A percentile compares a stretch with the other conserved stretches of the same genome.
Evolutionary conservation across 495 filamentous ascomycete species (phyloP).

Genomic region (Aspergillus campestris): DNA sequence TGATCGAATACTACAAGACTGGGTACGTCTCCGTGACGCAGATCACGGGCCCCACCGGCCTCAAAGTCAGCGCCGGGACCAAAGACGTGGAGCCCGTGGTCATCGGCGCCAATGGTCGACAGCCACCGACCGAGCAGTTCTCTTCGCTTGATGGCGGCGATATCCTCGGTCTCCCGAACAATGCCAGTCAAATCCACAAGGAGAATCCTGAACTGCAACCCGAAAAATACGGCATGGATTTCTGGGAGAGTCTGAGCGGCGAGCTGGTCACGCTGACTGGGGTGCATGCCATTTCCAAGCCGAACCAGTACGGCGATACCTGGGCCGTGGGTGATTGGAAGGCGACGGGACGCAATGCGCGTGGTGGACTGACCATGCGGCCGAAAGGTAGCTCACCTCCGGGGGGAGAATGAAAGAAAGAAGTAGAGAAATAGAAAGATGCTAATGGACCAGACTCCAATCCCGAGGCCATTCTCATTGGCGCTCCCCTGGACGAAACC

Average conservation of each 20-base stretch:
- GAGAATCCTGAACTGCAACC: constrained; percentile 47
- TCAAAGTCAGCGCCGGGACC: constrained; percentile 34
- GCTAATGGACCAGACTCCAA: constrained; percentile 39
- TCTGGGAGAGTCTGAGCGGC: constrained; percentile 54
- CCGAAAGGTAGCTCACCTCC: constrained; percentile 21
- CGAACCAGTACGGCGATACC: constrained; percentile 52
- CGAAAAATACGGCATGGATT: constrained; percentile 49
- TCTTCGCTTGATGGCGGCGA: constrained; percentile 41
- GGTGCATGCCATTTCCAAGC: constrained; percentile 37
- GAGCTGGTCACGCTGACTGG: constrained; percentile 46
- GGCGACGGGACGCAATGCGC: constrained; percentile 42
- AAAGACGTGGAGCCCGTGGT: constrained; percentile 41
- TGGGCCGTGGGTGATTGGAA: constrained; percentile 52
- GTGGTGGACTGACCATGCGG: constrained; percentile 48
- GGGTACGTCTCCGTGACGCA: constrained; percentile 51
- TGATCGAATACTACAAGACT: constrained; percentile 43
- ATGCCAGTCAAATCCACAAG: constrained; percentile 38
- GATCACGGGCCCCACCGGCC: constrained; percentile 38
- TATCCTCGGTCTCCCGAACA: constrained; percentile 48
- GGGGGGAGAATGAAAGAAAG: too few species aligned
- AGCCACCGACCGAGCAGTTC: constrained; percentile 45
- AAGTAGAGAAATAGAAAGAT: too few species aligned
- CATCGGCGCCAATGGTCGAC: constrained; percentile 39
- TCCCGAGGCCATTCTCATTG: constrained; percentile 53
- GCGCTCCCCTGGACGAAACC: constrained; percentile 49